Evolutionary conservation across 2,329 filamentous ascomycete genomes (phyloP).

Genomic region (Phialophora verrucosa): DNA sequence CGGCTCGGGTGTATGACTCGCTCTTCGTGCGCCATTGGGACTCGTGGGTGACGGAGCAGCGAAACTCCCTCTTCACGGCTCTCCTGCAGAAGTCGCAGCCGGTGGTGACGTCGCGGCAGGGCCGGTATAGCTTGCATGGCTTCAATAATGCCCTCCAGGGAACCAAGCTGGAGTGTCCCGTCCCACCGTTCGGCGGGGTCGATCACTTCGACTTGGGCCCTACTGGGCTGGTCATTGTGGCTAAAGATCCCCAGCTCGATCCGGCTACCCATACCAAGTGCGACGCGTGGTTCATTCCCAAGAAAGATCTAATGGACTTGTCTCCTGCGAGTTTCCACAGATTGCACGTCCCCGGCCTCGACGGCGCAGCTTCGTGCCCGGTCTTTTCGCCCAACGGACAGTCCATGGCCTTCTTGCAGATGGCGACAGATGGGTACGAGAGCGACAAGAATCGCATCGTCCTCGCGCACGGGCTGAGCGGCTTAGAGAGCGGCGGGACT

Average conservation of each 20-base stretch:
- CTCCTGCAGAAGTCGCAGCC: slow-evolving; percentile 51
- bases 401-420: slow-evolving; percentile 51
- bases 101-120: slow-evolving; percentile 46
- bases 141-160: slow-evolving; percentile 52
- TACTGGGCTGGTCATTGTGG: slow-evolving; percentile 47
- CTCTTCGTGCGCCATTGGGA: slow-evolving; percentile 62
- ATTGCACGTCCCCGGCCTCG: slow-evolving; percentile 43
- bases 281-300: slow-evolving; percentile 53
- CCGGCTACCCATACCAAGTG: slow-evolving; percentile 55
- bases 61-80: slow-evolving; percentile 57
- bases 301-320: slow-evolving; percentile 51
- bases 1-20: slow-evolving; percentile 57
- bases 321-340: slow-evolving; percentile 43
- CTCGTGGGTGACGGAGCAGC: slow-evolving; percentile 55
- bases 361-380: slow-evolving; percentile 54
- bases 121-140: slow-evolving; percentile 47
- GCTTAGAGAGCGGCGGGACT: slow-evolving; percentile 42
- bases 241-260: slow-evolving; percentile 53
- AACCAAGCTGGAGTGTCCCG: slow-evolving; percentile 53
- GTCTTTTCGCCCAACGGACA: slow-evolving; percentile 53
- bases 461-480: slow-evolving; percentile 49
- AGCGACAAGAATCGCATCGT: slow-evolving; percentile 55
- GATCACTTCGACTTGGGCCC: slow-evolving; percentile 56
- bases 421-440: slow-evolving; percentile 54
- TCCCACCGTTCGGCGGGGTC: slow-evolving; percentile 55